phyloP scores from a whole-genome alignment of 2,329 filamentous ascomycete genomes.

The Scedosporium minutisporum region DNA sequence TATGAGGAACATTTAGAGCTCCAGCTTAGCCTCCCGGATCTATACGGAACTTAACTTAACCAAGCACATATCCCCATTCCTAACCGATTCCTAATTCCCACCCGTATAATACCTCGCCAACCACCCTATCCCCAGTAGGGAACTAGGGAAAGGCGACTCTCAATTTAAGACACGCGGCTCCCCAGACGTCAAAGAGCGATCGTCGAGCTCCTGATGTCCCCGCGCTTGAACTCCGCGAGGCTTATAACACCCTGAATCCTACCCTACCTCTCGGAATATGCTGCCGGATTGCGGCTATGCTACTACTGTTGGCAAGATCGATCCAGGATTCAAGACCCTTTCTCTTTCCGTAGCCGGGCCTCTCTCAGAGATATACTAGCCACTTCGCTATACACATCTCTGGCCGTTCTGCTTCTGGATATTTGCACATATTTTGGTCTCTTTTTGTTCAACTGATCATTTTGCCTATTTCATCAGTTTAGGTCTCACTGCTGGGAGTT shows the following conservation, averaged over 20 bases:
- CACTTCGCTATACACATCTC: background rate
- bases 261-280: background rate
- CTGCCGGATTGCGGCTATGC: background rate
- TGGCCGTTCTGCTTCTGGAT: slow-evolving; percentile 34
- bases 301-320: background rate
- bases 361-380: background rate
- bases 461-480: slow-evolving; percentile 34
- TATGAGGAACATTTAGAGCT: background rate
- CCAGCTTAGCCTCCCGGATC: background rate
- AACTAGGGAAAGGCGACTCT: background rate
- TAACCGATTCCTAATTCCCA: background rate
- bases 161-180: background rate
- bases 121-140: background rate
- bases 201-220: background rate
- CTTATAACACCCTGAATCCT: background rate
- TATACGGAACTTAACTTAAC: background rate
- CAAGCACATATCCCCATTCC: background rate
- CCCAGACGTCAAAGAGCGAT: background rate
- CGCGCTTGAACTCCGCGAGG: background rate
- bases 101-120: background rate
- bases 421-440: slow-evolving; percentile 34
- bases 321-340: background rate
- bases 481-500: background rate
- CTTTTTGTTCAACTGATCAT: slow-evolving; percentile 31
- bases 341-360: background rate